A percentile compares a stretch with the other conserved stretches of the same genome.
These are phyloP conservation scores for Pseudozyma sp. DNA, from an alignment of 1,284 basidiomycete genomes.

Conservation along the genomic window DNA sequence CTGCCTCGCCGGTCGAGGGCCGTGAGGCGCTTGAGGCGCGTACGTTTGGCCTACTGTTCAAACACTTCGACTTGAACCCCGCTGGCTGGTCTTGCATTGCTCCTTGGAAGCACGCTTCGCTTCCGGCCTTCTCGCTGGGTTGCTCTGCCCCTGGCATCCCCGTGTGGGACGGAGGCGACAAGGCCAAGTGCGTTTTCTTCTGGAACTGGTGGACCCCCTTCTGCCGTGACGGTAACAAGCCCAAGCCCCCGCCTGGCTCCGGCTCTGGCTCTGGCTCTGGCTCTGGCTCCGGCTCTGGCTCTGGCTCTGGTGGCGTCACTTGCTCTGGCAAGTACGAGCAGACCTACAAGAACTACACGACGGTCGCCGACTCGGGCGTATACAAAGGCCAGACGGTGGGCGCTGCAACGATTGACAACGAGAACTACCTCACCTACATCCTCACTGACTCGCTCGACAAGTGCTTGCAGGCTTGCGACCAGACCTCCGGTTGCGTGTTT, in stretches of 20 bases:
- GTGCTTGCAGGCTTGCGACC: slow-evolving; percentile 41
- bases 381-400: slow-evolving; percentile 41
- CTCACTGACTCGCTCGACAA: slow-evolving; percentile 20
- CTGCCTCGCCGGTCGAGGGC: slow-evolving; percentile 21
- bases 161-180: slow-evolving; percentile 38
- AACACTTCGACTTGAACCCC: slow-evolving; percentile 14
- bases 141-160: slow-evolving; percentile 14
- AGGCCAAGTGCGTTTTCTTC: slow-evolving; percentile 9
- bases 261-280: background rate
- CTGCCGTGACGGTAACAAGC: slow-evolving; percentile 34
- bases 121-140: slow-evolving; percentile 17
- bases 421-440: slow-evolving; percentile 50
- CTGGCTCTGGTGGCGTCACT: slow-evolving; percentile 1
- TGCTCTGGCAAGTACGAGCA: slow-evolving; percentile 28
- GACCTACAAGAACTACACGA: slow-evolving; percentile 33
- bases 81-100: slow-evolving; percentile 9
- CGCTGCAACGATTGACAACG: slow-evolving; percentile 44
- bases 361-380: slow-evolving; percentile 20
- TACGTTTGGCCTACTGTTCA: slow-evolving; percentile 3
- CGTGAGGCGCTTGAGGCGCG: slow-evolving; percentile 16
- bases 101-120: slow-evolving; percentile 30
- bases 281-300: background rate
- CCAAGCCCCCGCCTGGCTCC: slow-evolving; percentile 14
- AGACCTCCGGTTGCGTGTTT: slow-evolving; percentile 29
- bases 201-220: slow-evolving; percentile 10